phyloP scores from a whole-genome alignment of 768 basidiomycete species.

The Tephrocybe sp. region DNA sequence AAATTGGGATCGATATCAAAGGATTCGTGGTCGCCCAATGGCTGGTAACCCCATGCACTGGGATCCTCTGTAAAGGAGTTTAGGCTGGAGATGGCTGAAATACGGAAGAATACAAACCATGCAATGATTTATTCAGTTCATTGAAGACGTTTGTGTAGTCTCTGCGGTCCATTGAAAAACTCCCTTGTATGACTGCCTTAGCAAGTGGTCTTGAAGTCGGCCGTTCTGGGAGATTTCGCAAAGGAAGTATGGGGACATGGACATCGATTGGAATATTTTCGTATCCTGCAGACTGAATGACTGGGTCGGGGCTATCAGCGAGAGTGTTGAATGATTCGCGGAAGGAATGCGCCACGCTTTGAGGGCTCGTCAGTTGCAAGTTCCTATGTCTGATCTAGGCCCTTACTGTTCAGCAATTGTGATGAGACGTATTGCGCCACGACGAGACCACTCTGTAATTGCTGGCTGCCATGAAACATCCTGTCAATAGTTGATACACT shows the following conservation, averaged over 20 bases:
- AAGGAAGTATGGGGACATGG: constrained; percentile 33
- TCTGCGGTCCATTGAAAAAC: constrained; percentile 31
- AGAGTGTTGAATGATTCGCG: constrained; percentile 25
- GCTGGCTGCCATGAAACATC: constrained; percentile 29
- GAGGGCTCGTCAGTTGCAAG: background rate
- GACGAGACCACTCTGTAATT: constrained; percentile 36
- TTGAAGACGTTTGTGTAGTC: constrained; percentile 34
- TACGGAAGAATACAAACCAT: constrained; percentile 19
- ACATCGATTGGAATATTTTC: constrained; percentile 36
- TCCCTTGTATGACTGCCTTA: constrained; percentile 42
- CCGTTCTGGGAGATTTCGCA: constrained; percentile 26
- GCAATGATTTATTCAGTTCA: constrained; percentile 31
- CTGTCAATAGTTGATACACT: constrained; percentile 5
- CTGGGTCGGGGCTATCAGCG: constrained; percentile 30
- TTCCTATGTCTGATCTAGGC: background rate
- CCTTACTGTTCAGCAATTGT: constrained; percentile 40
- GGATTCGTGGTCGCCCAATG: constrained; percentile 21
- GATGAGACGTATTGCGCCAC: constrained; percentile 35
- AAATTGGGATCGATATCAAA: constrained; percentile 24
- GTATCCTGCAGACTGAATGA: constrained; percentile 28
- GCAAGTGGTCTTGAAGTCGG: constrained; percentile 25
- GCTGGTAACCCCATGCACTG: constrained; percentile 34
- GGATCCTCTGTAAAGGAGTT: constrained; percentile 28
- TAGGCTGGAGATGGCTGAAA: background rate
- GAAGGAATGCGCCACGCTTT: constrained; percentile 32